A percentile compares a stretch with the other conserved stretches of the same genome.
phyloP scores from a whole-genome alignment of 139 green algal genomes.

The Chlorella vulgaris region DNA sequence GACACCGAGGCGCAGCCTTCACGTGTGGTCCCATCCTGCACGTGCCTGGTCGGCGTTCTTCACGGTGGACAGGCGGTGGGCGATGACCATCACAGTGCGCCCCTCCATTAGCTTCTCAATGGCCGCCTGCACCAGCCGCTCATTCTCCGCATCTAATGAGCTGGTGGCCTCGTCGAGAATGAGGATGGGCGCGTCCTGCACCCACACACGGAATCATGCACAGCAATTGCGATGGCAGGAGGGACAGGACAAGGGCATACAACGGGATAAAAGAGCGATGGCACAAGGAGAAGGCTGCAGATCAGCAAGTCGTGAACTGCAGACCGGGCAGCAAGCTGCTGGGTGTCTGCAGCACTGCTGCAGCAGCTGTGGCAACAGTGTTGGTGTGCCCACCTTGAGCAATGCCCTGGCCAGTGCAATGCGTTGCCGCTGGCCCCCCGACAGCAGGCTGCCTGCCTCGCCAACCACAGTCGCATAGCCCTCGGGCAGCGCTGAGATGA shows the following conservation, averaged over 20 bases:
- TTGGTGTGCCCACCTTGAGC: conserved; percentile 38
- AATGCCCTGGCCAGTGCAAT: conserved; percentile 82
- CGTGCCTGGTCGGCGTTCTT: conserved; percentile 53
- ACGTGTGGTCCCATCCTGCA: not conserved
- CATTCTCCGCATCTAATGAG: conserved; percentile 56
- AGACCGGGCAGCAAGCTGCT: no score
- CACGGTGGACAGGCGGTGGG: conserved; percentile 78
- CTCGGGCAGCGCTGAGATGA: conserved; percentile 60
- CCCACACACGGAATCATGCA: no score
- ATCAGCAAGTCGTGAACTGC: no score
- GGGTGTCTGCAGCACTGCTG: no score
- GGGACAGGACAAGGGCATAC: not conserved
- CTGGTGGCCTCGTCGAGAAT: conserved; percentile 73
- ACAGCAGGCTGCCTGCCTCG: conserved; percentile 46
- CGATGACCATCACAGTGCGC: conserved; percentile 68
- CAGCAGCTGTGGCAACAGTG: not conserved
- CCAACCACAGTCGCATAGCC: conserved; percentile 51
- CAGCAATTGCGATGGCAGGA: not conserved
- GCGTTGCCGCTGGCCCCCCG: conserved; percentile 83
- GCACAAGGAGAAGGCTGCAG: no score
- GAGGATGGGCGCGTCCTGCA: conserved; percentile 62
- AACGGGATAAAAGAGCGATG: not conserved
- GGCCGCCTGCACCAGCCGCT: conserved; percentile 62
- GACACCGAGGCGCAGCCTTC: not conserved
- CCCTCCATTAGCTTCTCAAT: conserved; percentile 58